phyloP scores from a whole-genome alignment of 139 green algal species.

The Edaphochlamys debaryana region DNA sequence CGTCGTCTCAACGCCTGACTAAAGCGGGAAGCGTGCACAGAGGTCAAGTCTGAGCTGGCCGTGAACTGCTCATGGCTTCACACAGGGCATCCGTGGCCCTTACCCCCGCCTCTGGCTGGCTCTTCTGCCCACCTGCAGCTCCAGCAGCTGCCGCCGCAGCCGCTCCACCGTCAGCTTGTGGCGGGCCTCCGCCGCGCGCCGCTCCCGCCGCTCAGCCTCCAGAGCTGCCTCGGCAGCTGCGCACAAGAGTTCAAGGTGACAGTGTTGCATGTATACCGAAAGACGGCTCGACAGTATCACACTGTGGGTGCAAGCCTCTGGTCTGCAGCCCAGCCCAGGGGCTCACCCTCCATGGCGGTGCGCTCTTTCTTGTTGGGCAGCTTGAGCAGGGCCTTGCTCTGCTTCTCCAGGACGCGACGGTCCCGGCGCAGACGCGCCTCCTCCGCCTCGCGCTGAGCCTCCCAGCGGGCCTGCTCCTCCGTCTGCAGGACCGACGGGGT shows the following conservation, averaged over 20 bases:
- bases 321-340: too few species aligned
- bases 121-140: conserved; percentile 74
- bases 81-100: too few species aligned
- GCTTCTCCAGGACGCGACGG: conserved; percentile 81
- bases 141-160: conserved; percentile 78
- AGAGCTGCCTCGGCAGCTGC: conserved; percentile 68
- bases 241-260: neutral
- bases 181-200: conserved; percentile 68
- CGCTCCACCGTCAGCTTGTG: conserved; percentile 87
- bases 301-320: too few species aligned
- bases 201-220: conserved; percentile 71
- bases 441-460: conserved; percentile 65
- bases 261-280: too few species aligned
- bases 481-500: conserved; percentile 51
- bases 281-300: too few species aligned
- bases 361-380: conserved; percentile 87
- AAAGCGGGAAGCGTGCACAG: too few species aligned
- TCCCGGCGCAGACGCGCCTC: conserved; percentile 69
- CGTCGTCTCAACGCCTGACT: too few species aligned
- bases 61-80: too few species aligned
- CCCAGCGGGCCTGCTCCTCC: conserved; percentile 58
- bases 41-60: too few species aligned
- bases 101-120: too few species aligned
- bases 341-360: conserved; percentile 52
- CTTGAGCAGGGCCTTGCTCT: conserved; percentile 60